Conservation (phyloP, 306 rosid genomes). For the Pyrus betulifolia region DNA sequence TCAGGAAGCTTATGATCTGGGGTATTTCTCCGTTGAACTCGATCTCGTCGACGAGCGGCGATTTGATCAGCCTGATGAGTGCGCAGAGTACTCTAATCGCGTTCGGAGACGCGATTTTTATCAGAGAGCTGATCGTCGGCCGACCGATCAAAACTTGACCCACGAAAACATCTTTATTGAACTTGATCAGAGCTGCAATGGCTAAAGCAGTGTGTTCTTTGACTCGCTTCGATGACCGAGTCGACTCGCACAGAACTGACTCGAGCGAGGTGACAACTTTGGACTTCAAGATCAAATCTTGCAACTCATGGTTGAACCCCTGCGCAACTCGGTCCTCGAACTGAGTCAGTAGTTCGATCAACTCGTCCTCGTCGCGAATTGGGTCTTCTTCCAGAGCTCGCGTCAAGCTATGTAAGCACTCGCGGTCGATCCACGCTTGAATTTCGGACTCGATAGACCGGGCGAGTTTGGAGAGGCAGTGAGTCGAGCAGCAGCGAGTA, state of each 20-base stretch:
- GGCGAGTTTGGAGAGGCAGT: slow-evolving; percentile 64
- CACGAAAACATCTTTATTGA: slow-evolving; percentile 89
- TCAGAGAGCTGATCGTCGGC: slow-evolving; percentile 39
- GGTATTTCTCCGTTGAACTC: slow-evolving; percentile 54
- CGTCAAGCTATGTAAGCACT: slow-evolving; percentile 37
- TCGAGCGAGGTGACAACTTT: slow-evolving; percentile 49
- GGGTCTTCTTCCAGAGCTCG: slow-evolving; percentile 14
- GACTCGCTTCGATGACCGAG: slow-evolving; percentile 17
- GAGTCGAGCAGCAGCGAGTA: slow-evolving; percentile 49
- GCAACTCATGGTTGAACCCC: slow-evolving; percentile 69
- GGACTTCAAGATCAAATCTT: slow-evolving; percentile 51
- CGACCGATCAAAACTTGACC: slow-evolving; percentile 62
- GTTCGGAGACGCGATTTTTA: slow-evolving; percentile 35
- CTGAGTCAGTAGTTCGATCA: slow-evolving; percentile 33
- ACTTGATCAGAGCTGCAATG: slow-evolving; percentile 42
- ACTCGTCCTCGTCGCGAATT: slow-evolving; percentile 17
- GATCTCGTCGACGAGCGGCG: slow-evolving; percentile 83
- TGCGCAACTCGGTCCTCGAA: slow-evolving; percentile 46
- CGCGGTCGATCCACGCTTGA: slow-evolving; percentile 87
- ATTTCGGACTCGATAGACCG: slow-evolving; percentile 58
- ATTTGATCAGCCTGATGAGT: slow-evolving; percentile 51
- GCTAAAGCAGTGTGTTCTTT: slow-evolving; percentile 49
- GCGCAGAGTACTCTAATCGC: slow-evolving; percentile 51
- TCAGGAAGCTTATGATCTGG: slow-evolving; percentile 40
- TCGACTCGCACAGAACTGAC: slow-evolving; percentile 34